Conservation (phyloP, 2,329 filamentous ascomycete genomes). For the Chrysoporthe puriensis region DNA sequence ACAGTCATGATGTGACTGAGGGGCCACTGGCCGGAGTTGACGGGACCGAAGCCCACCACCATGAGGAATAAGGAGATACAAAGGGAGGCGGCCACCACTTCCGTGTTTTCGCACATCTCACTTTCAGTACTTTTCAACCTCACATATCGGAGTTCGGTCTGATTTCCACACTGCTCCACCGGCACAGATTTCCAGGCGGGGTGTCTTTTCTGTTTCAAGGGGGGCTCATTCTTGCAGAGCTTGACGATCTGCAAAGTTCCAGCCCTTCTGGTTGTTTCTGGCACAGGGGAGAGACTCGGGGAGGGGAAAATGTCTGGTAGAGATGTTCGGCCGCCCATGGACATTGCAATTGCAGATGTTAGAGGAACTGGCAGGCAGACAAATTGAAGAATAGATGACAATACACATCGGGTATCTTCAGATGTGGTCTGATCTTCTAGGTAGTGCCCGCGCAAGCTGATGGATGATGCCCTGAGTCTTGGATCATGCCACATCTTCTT, state of each 20-base stretch:
- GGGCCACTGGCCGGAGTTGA: neutral
- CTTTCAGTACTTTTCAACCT: neutral
- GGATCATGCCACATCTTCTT: neutral
- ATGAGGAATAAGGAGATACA: neutral
- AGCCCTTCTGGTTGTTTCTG: neutral
- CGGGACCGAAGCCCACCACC: neutral
- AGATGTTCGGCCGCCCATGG: slow-evolving; percentile 15
- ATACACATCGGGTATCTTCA: neutral
- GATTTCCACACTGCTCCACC: neutral
- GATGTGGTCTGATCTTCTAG: neutral
- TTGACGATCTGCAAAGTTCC: neutral
- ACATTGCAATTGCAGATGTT: slow-evolving; percentile 12
- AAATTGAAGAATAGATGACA: slow-evolving; percentile 4
- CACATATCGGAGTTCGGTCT: slow-evolving; percentile 12
- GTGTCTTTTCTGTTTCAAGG: neutral
- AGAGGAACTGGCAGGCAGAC: slow-evolving; percentile 17
- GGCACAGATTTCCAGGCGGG: neutral
- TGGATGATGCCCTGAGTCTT: neutral
- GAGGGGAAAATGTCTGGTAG: slow-evolving; percentile 11
- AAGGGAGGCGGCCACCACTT: no score
- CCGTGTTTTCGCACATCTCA: neutral
- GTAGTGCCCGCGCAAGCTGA: neutral
- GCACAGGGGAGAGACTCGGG: neutral
- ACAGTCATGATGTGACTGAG: neutral
- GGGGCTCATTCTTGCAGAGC: neutral